Conservation (phyloP, 108 stramenopile genomes). For the Cylindrotheca fusiformis region DNA sequence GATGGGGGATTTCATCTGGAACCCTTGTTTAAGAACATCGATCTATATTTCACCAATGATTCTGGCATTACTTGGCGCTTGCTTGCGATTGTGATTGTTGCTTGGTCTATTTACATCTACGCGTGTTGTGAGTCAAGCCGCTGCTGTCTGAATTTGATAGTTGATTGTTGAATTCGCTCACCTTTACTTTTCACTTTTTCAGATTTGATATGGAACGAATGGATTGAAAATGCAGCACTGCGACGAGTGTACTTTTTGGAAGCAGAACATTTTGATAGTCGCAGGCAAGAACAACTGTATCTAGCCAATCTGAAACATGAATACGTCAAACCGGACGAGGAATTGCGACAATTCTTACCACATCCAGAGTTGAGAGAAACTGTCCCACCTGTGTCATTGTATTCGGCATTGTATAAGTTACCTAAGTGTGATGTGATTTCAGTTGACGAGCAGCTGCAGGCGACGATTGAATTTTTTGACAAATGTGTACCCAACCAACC, state of each 20-base stretch:
- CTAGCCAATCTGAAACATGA: conserved; percentile 4
- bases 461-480: conserved; percentile 75
- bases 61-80: conserved; percentile 16
- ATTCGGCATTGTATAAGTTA: conserved; percentile 50
- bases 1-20: not conserved
- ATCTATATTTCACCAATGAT: conserved; percentile 3
- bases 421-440: conserved; percentile 2
- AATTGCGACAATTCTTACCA: conserved; percentile 49
- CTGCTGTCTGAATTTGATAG: no score
- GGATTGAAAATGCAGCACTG: conserved; percentile 67
- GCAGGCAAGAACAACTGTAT: conserved; percentile 43
- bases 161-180: no score
- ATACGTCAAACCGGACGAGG: conserved; percentile 7
- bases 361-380: conserved; percentile 84
- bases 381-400: conserved; percentile 73
- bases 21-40: not conserved
- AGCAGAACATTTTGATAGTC: conserved; percentile 58
- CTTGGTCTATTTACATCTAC: conserved; percentile 29
- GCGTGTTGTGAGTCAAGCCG: conserved; percentile 26
- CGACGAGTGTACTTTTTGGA: conserved; percentile 83
- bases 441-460: conserved; percentile 48
- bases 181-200: conserved; percentile 5
- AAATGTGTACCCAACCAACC: conserved; percentile 85
- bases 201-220: conserved; percentile 55
- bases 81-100: conserved; percentile 10